Evolutionary conservation across 73 alveolate species (phyloP), one percentile per base, ranked within the genome.

Genomic region (Paraurostyla sp.): DNA sequence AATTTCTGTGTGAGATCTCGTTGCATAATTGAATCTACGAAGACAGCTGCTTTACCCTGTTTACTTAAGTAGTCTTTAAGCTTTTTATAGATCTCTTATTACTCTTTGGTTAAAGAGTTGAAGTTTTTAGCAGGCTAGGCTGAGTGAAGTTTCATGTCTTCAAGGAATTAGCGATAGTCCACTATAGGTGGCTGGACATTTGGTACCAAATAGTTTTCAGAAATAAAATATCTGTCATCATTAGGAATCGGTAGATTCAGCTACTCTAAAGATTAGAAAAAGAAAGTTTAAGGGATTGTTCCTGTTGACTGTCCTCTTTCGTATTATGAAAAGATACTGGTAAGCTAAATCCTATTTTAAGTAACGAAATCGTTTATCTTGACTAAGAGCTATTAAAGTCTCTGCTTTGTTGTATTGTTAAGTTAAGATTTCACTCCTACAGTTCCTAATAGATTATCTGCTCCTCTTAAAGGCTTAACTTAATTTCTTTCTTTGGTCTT

Each of bases 231-330:
- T 22, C 25, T 4, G 27, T 73, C 86, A 25, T 73, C 42, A 16
- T 48, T 11, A 43, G 86, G 52, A 2, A 73, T 16, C 33, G 50
- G 56, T 2, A 73, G 32, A 48, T 38, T 32, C 51, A 15, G 1
- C 16, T n/a, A 3, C 6, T 29, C 46, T 45, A 73, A 38, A 11
- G 52, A 3, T 46, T 73, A 27, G 49, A 45, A 45, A 41, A 78
- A 78, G 0, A 23, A 27, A 35, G 9, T 23, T 0, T 51, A 27
- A 0, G 59, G 59, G 30, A 78, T 36, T 3, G 25, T 29, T 3
- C 89, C 89, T 7, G 63, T 78, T 51, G 62, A 59, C 9, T 27
- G 22, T 9, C 69, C 76, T 78, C 80, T 54, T 51, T 73, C 86
- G 27, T 45, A 38, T 38, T 78, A 27, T 11, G 71, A 16, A 23